phyloP scores from a whole-genome alignment of 1,139 yeast species.

The Debaryomyces subglobosus region DNA sequence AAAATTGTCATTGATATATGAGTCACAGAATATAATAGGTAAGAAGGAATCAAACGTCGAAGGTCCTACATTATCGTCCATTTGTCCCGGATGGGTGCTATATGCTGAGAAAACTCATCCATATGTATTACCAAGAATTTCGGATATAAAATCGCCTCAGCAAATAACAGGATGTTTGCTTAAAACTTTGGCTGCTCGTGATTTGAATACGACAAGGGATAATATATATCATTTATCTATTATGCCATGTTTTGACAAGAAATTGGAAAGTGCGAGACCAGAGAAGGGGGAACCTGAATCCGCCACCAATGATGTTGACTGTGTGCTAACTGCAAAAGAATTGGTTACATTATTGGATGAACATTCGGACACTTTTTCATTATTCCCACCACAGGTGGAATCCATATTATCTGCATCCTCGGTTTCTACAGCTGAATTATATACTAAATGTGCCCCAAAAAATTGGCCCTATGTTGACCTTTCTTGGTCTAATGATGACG shows the following conservation, averaged over 20 bases:
- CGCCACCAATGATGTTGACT: slow-evolving; percentile 70
- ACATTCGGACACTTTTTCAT: slow-evolving; percentile 26
- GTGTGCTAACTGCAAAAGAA: slow-evolving; percentile 92
- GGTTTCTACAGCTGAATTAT: slow-evolving; percentile 24
- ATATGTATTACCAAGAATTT: slow-evolving; percentile 62
- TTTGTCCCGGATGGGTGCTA: slow-evolving; percentile 97
- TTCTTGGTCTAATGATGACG: slow-evolving; percentile 75
- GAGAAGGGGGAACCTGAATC: slow-evolving; percentile 45
- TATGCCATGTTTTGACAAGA: slow-evolving; percentile 98
- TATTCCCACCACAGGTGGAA: slow-evolving; percentile 22
- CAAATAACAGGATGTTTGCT: slow-evolving; percentile 85
- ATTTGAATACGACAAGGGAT: slow-evolving; percentile 33
- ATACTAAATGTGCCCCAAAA: slow-evolving; percentile 47
- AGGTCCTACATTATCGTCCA: slow-evolving; percentile 60
- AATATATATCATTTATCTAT: slow-evolving; percentile 77
- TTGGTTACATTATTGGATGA: slow-evolving; percentile 71
- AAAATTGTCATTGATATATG: slow-evolving; percentile 64
- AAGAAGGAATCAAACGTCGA: slow-evolving; percentile 20
- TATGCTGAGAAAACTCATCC: slow-evolving; percentile 97
- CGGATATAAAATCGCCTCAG: slow-evolving; percentile 84
- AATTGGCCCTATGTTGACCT: slow-evolving; percentile 60
- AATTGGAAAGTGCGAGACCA: slow-evolving; percentile 89
- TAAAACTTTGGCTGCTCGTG: slow-evolving; percentile 56
- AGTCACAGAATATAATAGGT: slow-evolving; percentile 52
- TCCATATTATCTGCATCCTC: slow-evolving; percentile 13